Conservation (phyloP, 768 basidiomycete species). For the Termitomyces eurrhizus region DNA sequence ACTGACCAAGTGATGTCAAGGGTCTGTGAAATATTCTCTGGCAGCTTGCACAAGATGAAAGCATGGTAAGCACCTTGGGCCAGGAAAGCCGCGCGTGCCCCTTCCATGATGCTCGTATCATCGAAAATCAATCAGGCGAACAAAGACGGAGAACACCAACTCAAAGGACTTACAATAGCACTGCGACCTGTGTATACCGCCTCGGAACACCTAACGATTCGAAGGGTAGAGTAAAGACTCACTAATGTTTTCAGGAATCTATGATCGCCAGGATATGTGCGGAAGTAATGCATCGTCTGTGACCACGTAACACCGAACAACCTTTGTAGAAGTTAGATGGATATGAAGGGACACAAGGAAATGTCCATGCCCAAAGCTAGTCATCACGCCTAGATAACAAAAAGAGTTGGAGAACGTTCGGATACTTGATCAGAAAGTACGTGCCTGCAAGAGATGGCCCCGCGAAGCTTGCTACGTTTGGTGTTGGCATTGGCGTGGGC, state of each 20-base stretch:
- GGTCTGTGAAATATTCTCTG: background rate
- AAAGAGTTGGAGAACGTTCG: background rate
- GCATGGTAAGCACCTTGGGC: background rate
- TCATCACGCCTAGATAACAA: background rate
- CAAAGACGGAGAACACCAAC: background rate
- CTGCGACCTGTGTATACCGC: background rate
- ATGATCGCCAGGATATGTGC: background rate
- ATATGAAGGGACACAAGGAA: background rate
- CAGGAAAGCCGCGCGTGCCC: background rate
- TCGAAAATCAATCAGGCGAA: background rate
- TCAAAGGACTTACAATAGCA: background rate
- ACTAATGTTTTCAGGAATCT: background rate
- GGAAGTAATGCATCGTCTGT: background rate
- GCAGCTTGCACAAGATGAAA: background rate
- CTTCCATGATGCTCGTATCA: background rate
- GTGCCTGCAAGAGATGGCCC: background rate
- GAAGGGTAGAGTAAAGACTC: no score
- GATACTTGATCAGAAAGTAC: background rate
- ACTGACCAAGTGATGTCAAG: background rate
- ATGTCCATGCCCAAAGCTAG: background rate
- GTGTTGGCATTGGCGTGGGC: background rate
- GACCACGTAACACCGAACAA: background rate
- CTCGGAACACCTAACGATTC: background rate
- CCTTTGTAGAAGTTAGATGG: background rate
- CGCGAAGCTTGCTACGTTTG: background rate